phyloP scores from a whole-genome alignment of 805 yeast species.

The Teunomyces funiuensis region DNA sequence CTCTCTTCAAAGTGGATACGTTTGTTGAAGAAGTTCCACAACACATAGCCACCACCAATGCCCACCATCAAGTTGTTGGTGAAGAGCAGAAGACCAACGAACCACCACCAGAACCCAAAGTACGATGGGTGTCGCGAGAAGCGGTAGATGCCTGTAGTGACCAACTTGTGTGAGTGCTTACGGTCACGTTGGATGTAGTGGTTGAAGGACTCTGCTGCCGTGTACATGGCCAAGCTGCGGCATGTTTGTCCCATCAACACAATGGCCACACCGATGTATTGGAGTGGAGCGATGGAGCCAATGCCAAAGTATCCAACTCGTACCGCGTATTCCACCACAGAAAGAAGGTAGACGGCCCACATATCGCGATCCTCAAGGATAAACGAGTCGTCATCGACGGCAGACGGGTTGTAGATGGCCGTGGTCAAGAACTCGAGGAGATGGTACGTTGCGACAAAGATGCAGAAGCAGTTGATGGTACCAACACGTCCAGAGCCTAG shows the following conservation, averaged over 20 bases:
- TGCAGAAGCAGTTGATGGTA: slow-evolving; percentile 2
- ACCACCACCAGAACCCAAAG: slow-evolving; percentile 92
- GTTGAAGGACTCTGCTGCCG: slow-evolving; percentile 83
- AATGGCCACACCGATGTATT: slow-evolving; percentile 47
- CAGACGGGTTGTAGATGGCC: slow-evolving; percentile 65
- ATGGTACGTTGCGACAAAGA: slow-evolving; percentile 54
- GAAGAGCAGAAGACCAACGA: slow-evolving; percentile 76
- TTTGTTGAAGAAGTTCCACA: slow-evolving; percentile 66
- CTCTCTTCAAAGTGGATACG: slow-evolving; percentile 76
- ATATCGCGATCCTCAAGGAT: slow-evolving; percentile 23
- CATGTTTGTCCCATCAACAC: slow-evolving; percentile 61
- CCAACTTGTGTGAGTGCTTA: slow-evolving; percentile 54
- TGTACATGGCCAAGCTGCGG: slow-evolving; percentile 79
- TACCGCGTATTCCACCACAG: slow-evolving; percentile 14
- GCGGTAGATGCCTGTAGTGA: slow-evolving; percentile 72
- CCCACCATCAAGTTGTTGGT: slow-evolving; percentile 65
- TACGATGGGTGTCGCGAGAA: slow-evolving; percentile 84
- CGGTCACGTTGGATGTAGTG: slow-evolving; percentile 67
- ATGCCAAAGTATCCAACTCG: slow-evolving; percentile 6
- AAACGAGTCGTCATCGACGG: slow-evolving; percentile 61
- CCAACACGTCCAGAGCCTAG: slow-evolving; percentile 4
- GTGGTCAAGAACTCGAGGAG: slow-evolving; percentile 81
- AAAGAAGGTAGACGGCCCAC: slow-evolving; percentile 16
- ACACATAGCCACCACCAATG: slow-evolving; percentile 50
- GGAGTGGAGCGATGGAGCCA: slow-evolving; percentile 10